phyloP scores from a whole-genome alignment of 306 rosid genomes.

The Castanea sativa region DNA sequence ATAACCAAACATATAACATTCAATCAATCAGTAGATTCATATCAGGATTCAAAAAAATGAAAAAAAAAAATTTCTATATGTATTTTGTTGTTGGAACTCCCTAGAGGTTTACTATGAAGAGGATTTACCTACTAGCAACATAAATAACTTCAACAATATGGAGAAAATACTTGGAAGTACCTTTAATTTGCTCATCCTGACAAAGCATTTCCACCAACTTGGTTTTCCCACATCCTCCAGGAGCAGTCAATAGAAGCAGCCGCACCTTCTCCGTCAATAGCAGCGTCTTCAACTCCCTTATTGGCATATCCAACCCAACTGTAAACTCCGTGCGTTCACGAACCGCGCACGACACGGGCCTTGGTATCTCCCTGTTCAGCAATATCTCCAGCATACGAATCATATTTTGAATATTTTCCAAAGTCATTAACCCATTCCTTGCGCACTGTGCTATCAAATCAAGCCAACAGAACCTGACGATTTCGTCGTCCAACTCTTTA shows the following conservation, averaged over 20 bases:
- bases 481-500: conserved; percentile 15
- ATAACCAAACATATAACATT: no score
- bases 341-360: conserved; percentile 16
- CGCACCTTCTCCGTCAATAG: conserved; percentile 23
- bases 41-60: no score
- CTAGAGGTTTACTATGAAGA: no score
- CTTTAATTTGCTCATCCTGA: conserved; percentile 36
- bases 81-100: no score
- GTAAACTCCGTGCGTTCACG: conserved; percentile 33
- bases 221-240: conserved; percentile 53
- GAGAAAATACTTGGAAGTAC: conserved; percentile 12
- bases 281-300: conserved; percentile 44
- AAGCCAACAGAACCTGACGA: background rate
- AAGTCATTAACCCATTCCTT: background rate
- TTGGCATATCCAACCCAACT: conserved; percentile 47
- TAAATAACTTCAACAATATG: no score
- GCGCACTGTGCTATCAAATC: conserved; percentile 17
- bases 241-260: conserved; percentile 40
- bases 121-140: no score
- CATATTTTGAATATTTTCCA: no score
- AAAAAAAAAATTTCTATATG: no score
- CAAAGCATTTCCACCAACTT: conserved; percentile 43
- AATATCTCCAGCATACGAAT: no score
- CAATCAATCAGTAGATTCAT: no score
- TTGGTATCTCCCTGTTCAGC: no score